These are phyloP conservation scores for Calonectria naviculata DNA, from an alignment of 2,329 filamentous ascomycete genomes.

Conservation along the genomic window DNA sequence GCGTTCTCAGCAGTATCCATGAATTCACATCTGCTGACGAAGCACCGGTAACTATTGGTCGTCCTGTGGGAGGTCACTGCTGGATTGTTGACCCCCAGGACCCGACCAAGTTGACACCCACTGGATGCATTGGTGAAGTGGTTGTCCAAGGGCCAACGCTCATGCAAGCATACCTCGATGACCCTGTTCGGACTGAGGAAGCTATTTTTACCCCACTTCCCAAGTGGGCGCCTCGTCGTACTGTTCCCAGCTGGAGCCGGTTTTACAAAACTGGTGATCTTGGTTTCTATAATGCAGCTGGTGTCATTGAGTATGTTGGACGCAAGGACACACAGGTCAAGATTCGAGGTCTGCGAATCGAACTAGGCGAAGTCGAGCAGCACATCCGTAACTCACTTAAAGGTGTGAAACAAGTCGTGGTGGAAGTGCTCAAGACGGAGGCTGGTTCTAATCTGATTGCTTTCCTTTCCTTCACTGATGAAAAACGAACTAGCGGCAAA, in stretches of 20 bases:
- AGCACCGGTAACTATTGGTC: neutral
- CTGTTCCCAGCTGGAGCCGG: conserved; percentile 2
- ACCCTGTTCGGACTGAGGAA: conserved; percentile 32
- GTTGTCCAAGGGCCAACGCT: conserved; percentile 28
- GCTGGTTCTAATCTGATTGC: neutral
- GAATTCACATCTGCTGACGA: neutral
- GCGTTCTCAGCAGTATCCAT: conserved; percentile 12
- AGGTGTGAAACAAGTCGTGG: neutral
- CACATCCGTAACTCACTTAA: neutral
- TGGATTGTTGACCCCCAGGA: conserved; percentile 5
- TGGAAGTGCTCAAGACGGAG: neutral
- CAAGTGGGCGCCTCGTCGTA: conserved; percentile 29
- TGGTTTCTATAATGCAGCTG: conserved; percentile 42
- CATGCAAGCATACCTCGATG: conserved; percentile 33
- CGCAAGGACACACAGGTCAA: conserved; percentile 68
- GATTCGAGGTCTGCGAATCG: conserved; percentile 64
- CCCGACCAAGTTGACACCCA: neutral
- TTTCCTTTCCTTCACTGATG: neutral
- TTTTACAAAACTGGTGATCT: conserved; percentile 40
- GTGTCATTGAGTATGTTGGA: conserved; percentile 54
- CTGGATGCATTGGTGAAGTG: conserved; percentile 5
- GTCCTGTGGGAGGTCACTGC: conserved; percentile 44
- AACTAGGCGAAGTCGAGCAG: conserved; percentile 43
- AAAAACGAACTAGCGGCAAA: neutral
- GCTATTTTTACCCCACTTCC: conserved; percentile 43